Base-by-base conservation (phyloP, 176 grass and related monocot species). In the Hyparrhenia diplandra region DNA sequence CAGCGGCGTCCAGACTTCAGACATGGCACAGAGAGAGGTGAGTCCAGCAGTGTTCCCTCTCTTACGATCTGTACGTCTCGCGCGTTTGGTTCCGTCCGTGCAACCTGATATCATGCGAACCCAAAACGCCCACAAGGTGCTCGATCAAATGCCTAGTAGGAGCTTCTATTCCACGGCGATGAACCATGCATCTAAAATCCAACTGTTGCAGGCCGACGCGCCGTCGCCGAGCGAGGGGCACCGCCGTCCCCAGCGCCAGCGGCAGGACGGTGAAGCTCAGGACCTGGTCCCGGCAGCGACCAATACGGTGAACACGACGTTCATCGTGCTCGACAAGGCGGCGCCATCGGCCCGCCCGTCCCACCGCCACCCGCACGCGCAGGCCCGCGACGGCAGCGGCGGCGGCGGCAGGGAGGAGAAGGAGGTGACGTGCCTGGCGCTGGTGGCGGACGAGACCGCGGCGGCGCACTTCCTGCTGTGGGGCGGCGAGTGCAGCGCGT, bases 401-500 rank as follows among this genome's bases (percentile, higher is more conserved):
- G 23, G 37, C 41, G 45, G 45, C 13, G 46, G 46, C 17, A 59
- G 51, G 52, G 52, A 57, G 58, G 58, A 61, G 58, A 61, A 77
- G 51, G 80, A 92, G 58, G 86, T 55, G 69, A 93, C 94, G 57
- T 97, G 91, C 81, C 29, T 93, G 30, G 54, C 88, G 58, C 83
- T 93, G 39, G 90, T 91, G 73, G 94, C 88, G 31, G 94, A 97
- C 35, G 88, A 89, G 68, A 89, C 90, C 9, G 90, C 90, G 71
- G 85, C 88, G 9, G 90, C 77, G 68, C 78, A 97, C 85, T 97
- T 97, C 81, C 86, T 93, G 77, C 78, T 97, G 86, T 97, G 88
- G 90, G 90, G 88, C n/a, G 67, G 65, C 0, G 94, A 97, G 84
- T 93, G 90, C 25, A 77, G 84, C 42, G 86, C 92, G 10, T 95